Percentiles rank a stretch among this genome's conserved stretches.
These are phyloP conservation scores for Ramalina peruviana DNA, from an alignment of 495 filamentous ascomycete genomes.

Conservation along the genomic window DNA sequence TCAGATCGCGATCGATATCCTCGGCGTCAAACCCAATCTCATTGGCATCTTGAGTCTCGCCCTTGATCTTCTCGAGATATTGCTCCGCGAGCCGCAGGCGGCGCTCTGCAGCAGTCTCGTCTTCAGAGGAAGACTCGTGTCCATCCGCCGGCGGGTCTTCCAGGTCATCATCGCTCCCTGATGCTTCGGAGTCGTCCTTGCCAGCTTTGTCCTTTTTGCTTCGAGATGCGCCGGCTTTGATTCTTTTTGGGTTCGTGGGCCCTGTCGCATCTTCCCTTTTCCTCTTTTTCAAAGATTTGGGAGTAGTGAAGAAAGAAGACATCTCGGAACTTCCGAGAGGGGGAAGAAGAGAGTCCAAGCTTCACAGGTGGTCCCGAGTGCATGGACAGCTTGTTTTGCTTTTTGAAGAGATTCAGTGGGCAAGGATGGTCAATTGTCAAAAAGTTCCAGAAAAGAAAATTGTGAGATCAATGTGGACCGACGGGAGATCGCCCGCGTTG, in stretches of 20 bases:
- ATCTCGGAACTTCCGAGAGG: slow-evolving; percentile 25
- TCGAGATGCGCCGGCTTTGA: slow-evolving; percentile 17
- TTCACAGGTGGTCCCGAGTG: background rate
- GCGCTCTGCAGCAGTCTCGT: slow-evolving; percentile 79
- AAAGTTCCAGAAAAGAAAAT: too few species aligned
- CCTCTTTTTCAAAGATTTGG: slow-evolving; percentile 65
- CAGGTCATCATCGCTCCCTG: slow-evolving; percentile 66
- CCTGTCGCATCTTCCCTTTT: slow-evolving; percentile 45
- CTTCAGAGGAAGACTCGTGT: slow-evolving; percentile 40
- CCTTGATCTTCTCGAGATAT: slow-evolving; percentile 77
- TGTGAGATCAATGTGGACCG: too few species aligned
- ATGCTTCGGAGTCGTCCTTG: slow-evolving; percentile 57
- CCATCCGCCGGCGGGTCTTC: slow-evolving; percentile 32
- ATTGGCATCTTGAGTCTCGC: slow-evolving; percentile 57
- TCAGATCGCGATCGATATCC: slow-evolving; percentile 81
- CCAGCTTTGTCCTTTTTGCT: slow-evolving; percentile 25
- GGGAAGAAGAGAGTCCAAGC: background rate
- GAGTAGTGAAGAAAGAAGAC: slow-evolving; percentile 79
- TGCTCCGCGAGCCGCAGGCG: slow-evolving; percentile 79
- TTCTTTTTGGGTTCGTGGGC: slow-evolving; percentile 29
- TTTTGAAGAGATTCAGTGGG: too few species aligned
- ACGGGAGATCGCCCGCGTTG: too few species aligned
- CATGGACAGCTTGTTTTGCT: background rate
- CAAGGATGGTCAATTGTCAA: too few species aligned
- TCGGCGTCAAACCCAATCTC: slow-evolving; percentile 74